Evolutionary conservation across 1,139 yeast genomes (phyloP), one percentile per base, ranked within the genome.

Genomic region (Saccharomyces pastorianus): DNA sequence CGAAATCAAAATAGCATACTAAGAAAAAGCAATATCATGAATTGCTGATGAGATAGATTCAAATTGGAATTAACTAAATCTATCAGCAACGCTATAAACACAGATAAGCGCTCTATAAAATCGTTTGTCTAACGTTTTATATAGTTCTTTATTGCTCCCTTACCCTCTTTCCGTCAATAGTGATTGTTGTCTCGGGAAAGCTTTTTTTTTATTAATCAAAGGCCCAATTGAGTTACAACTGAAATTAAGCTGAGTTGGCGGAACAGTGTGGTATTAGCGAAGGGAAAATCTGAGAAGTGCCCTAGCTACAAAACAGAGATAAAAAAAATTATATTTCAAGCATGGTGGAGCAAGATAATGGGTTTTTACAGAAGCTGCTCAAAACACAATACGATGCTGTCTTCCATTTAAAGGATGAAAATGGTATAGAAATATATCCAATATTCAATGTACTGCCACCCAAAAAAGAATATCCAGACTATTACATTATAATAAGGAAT

Each of bases 401-500:
- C 50, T 78, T 77, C 60, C 67, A 69, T 50, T 66, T 81, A 60
- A 73, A 72, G 53, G 84, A 82, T 63, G 71, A 71, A 8, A 72
- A 71, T 31, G 81, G 78, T 5, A 55, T 67, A 47, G 71, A 68
- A 28, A 71, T 80, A 28, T 69, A 75, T 57, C 77, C 75, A 49
- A 75, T 82, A 38, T 77, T 81, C 62, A 81, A 78, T 52, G 70
- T 76, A 28, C 74, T 82, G 48, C 87, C 87, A 1, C 75, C 78
- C 51, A 75, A 65, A 59, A 76, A 76, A 14, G 78, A 77, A 51
- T 83, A 82, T 34, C 93, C 93, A 2, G 88, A 85, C 61, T 86
- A 86, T 68, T 87, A 86, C 48, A 75, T 79, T 47, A 74, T 85
- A 11, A 83, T 86, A 55, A 81, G 81, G 59, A 80, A 76, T 53